Base-by-base conservation (phyloP, 2,329 filamentous ascomycete genomes). In the Graphilbum fragrans region DNA sequence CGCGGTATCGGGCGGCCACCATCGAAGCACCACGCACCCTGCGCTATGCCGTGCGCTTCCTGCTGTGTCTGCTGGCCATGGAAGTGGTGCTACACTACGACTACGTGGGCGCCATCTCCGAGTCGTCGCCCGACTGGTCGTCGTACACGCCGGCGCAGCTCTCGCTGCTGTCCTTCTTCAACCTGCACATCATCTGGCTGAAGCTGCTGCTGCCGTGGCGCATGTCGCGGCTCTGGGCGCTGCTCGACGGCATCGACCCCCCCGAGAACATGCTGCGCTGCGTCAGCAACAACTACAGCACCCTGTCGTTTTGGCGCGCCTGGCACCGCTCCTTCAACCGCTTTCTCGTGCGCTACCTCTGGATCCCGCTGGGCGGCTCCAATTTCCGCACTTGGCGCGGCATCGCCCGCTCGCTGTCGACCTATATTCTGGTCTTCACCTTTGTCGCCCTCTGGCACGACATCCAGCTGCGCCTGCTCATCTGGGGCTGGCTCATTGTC, bases 391-490 rank as follows among this genome's bases (percentile, higher is more conserved):
- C 51, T 41, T 60, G 65, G 53, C 48, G 60, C 23, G 60, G 64
- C 31, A 60, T 64, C 18, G 76, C 70, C 35, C 66, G 74, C 16
- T 79, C 78, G 0, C 67, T 90, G 3, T 53, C 77, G 39, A 95
- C 90, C 43, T 92, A 86, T 57, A 66, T 93, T 2, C 64, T 81
- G 5, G 85, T 94, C 25, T 98, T 98, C 58, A 95, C 87, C 0
- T 98, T 98, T 54, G 92, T 98, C 20, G 93, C 92, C 0, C 68
- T 98, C 22, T 98, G 92, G 92, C 92, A 98, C 62, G 92, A 98
- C 53, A 94, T 98, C 54, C 82, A 94, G 62, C 73, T 96, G 23
- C 77, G 82, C 10, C 69, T 98, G 32, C 71, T 98, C 25, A 82
- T 94, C 59, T 98, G 92, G 92, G 90, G 92, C 22, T 98, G 92